Percentiles rank a stretch among this genome's conserved stretches.
phyloP scores from a whole-genome alignment of 208 protist species.

The Crithidia mellificae region DNA sequence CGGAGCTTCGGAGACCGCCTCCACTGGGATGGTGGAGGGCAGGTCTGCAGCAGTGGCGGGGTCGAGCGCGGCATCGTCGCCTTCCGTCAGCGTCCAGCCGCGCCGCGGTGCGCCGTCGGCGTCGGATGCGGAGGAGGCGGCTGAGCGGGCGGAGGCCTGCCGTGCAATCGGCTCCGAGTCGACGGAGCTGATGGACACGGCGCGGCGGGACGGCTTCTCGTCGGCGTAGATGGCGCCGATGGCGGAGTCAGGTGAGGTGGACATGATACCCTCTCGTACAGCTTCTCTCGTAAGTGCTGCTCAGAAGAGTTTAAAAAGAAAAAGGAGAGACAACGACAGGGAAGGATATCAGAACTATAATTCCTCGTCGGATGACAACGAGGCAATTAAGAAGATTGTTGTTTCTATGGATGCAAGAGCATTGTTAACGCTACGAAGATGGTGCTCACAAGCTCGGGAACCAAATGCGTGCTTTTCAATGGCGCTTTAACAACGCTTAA shows the following conservation, averaged over 20 bases:
- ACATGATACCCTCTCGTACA: constrained; percentile 1
- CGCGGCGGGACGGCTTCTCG: constrained; percentile 35
- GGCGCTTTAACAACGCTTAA: too few species aligned
- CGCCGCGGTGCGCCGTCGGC: neutral
- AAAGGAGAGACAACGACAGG: neutral
- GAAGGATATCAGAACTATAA: too few species aligned
- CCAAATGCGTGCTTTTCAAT: too few species aligned
- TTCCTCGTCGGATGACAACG: too few species aligned
- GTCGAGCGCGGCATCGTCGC: constrained; percentile 32
- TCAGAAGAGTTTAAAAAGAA: neutral
- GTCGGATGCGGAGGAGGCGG: constrained; percentile 10
- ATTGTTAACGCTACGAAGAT: too few species aligned
- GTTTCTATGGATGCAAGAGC: too few species aligned
- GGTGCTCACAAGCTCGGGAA: too few species aligned
- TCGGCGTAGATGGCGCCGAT: constrained; percentile 37
- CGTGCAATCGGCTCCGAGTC: constrained; percentile 74
- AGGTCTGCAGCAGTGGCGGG: neutral
- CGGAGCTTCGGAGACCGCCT: constrained; percentile 56
- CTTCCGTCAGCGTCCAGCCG: constrained; percentile 11
- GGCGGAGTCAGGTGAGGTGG: constrained; percentile 9
- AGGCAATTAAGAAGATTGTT: too few species aligned
- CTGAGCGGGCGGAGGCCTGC: constrained; percentile 26
- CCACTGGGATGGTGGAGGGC: constrained; percentile 36
- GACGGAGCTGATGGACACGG: constrained; percentile 81
- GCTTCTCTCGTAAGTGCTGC: neutral